Conservation (phyloP, 2,329 filamentous ascomycete species). For the Fusarium chuoi region DNA sequence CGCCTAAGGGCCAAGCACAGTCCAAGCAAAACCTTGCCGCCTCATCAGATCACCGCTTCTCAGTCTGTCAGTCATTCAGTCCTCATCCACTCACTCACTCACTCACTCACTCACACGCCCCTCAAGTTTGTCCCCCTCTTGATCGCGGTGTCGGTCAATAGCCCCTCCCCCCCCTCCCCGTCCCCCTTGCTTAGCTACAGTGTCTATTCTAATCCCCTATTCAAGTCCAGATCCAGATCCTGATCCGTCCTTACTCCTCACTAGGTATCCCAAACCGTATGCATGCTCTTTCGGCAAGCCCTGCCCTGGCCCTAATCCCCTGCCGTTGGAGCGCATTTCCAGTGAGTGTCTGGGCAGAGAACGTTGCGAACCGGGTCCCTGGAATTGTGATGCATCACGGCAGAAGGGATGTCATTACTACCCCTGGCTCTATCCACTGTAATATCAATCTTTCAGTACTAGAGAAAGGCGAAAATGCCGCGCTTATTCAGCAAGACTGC, state of each 20-base stretch:
- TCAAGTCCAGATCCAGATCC: background rate
- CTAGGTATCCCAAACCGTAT: background rate
- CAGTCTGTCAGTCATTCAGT: background rate
- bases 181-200: background rate
- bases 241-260: background rate
- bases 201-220: background rate
- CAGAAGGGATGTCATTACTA: background rate
- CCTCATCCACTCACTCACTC: background rate
- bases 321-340: background rate
- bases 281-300: constrained; percentile 12
- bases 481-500: background rate
- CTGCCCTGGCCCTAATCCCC: constrained; percentile 25
- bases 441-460: background rate
- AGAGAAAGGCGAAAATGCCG: background rate
- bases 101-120: background rate
- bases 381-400: constrained; percentile 14
- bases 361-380: constrained; percentile 28
- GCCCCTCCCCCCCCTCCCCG: background rate
- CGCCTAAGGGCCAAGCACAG: constrained; percentile 16
- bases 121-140: background rate
- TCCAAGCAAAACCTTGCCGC: constrained; percentile 33
- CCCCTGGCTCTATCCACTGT: background rate
- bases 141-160: background rate
- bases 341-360: background rate
- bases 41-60: constrained; percentile 13